Evolutionary conservation across 148 eudicot genomes (phyloP), one percentile per base, ranked within the genome.

Genomic region (Vaccinium darrowii): DNA sequence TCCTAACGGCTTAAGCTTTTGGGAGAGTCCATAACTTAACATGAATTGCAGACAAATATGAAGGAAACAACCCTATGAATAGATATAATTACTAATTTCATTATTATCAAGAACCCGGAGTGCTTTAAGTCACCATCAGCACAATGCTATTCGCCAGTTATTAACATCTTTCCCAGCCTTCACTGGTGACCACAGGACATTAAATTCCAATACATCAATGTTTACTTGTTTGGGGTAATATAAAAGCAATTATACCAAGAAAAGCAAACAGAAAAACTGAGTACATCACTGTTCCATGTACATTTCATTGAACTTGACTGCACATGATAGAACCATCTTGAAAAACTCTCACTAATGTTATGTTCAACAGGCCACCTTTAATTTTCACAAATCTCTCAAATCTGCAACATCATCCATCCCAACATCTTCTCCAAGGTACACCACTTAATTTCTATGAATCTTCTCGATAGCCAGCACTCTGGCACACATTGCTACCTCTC

Each of bases 281-380:
- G 67, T 21, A 62, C 25, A 62, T 62, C 67, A 21, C 27, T 8
- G 67, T 62, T 62, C 0, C n/a, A 60, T 19, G 65, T n/a, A 25
- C 73, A 67, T 23, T 67, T 12, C 39, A 25, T 67, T 25, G 73
- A 69, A 30, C 74, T 69, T 69, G 36, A 69, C 39, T 69, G 74
- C 74, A 25, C 39, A 69, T 69, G 74, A 69, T 69, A 25, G 15
- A 67, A n/a, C 73, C 73, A 67, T 25, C 69, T n/a, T 63, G n/a
- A 23, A 63, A 18, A 62, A 36, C 39, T 36, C 69, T 19, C 73
- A 25, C 73, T 67, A 4, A 25, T 67, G 73, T 25, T 30, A 25
- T 11, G 33, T 25, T 67, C 73, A 67, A 67, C 33, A 67, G n/a
- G 33, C 73, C 73, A 67, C 73, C 73, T 25, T 30, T 67, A 67